A percentile compares a stretch with the other conserved stretches of the same genome.
These are phyloP conservation scores for Phytopythium mirpurense DNA, from an alignment of 352 stramenopile species.

Conservation along the genomic window DNA sequence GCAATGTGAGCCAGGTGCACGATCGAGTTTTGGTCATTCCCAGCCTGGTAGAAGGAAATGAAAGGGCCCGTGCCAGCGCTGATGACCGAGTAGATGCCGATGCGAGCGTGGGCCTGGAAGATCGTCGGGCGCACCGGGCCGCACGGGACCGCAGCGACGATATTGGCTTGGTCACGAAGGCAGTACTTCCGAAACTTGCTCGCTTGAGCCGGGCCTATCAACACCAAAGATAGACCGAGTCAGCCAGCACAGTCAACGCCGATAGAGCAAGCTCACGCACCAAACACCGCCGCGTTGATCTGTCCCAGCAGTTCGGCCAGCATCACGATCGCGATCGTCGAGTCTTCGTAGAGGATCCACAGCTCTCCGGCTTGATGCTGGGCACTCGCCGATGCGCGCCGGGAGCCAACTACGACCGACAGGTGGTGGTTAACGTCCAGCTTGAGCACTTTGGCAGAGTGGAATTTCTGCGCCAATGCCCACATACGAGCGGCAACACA, in stretches of 20 bases:
- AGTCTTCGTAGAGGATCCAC: slow-evolving; percentile 75
- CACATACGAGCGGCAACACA: background rate
- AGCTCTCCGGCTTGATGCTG: slow-evolving; percentile 39
- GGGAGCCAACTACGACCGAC: slow-evolving; percentile 21
- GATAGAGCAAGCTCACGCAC: slow-evolving; percentile 12
- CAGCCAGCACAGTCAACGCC: background rate
- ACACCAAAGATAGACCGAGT: background rate
- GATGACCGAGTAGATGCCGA: slow-evolving; percentile 69
- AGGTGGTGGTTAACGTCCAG: slow-evolving; percentile 43
- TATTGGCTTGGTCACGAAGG: slow-evolving; percentile 62
- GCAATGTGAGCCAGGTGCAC: slow-evolving; percentile 85
- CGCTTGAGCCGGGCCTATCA: slow-evolving; percentile 47
- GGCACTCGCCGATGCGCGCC: slow-evolving; percentile 19
- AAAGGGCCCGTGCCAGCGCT: slow-evolving; percentile 63
- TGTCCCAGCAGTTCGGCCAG: slow-evolving; percentile 51
- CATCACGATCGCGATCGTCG: slow-evolving; percentile 75
- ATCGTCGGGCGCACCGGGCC: slow-evolving; percentile 62
- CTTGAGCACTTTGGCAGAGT: slow-evolving; percentile 34
- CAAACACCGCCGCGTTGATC: slow-evolving; percentile 49
- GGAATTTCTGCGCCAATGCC: slow-evolving; percentile 29
- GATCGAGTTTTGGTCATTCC: slow-evolving; percentile 83
- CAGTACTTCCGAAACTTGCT: slow-evolving; percentile 81
- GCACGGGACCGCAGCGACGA: slow-evolving; percentile 57
- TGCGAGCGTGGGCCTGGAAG: slow-evolving; percentile 75
- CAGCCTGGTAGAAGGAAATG: slow-evolving; percentile 78